Conservation (phyloP, 768 basidiomycete genomes). For the Amanita rubescens region DNA sequence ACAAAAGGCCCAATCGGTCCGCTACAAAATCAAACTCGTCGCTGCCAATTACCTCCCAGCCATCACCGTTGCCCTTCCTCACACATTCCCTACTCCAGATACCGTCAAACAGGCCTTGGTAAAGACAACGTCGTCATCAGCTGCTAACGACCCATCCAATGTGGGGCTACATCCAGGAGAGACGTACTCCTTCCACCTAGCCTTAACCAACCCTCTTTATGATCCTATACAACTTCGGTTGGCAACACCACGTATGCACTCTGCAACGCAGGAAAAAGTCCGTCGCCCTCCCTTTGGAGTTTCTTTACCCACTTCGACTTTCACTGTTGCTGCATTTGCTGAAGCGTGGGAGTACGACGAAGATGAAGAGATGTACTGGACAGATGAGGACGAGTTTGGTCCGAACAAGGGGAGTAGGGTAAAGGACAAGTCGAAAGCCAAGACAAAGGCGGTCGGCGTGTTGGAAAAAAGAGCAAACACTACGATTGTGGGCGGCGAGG, state of each 20-base stretch:
- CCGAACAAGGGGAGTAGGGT: conserved; percentile 34
- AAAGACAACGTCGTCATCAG: conserved; percentile 31
- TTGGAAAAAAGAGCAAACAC: conserved; percentile 87
- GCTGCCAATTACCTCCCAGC: conserved; percentile 92
- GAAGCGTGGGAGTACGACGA: conserved; percentile 99
- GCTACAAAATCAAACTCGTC: conserved; percentile 96
- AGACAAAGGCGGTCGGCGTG: conserved; percentile 55
- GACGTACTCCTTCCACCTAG: conserved; percentile 83
- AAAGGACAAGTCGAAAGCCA: conserved; percentile 39
- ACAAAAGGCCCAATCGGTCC: conserved; percentile 88
- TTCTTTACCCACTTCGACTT: conserved; percentile 68
- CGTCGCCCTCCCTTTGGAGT: conserved; percentile 72
- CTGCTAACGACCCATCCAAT: conserved; percentile 33
- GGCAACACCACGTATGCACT: conserved; percentile 63
- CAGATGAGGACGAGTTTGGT: conserved; percentile 45
- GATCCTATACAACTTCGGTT: conserved; percentile 93
- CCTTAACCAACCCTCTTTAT: conserved; percentile 91
- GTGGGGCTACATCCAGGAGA: conserved; percentile 61
- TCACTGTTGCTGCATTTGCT: conserved; percentile 83
- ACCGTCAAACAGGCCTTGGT: conserved; percentile 32
- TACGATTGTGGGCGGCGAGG: conserved; percentile 83
- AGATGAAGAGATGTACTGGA: conserved; percentile 83
- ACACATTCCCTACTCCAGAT: conserved; percentile 34
- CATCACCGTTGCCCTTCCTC: conserved; percentile 67
- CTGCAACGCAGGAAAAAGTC: conserved; percentile 37